Evolutionary conservation across 176 grass and related monocot genomes (phyloP).

Genomic region (Oryza glumipatula): DNA sequence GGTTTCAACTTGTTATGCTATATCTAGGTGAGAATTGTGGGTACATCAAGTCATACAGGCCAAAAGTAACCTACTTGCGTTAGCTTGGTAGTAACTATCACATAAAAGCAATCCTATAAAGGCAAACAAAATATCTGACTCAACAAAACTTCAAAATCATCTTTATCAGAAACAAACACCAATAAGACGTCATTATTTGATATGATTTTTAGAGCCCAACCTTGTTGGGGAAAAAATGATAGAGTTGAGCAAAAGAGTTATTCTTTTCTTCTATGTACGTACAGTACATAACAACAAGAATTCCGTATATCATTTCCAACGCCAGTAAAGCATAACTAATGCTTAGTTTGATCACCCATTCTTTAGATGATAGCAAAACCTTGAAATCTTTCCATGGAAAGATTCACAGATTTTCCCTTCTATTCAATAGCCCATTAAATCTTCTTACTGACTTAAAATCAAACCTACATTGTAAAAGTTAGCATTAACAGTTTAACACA

Average conservation of each 20-base stretch:
- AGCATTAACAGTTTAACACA: background rate
- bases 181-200: background rate
- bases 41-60: background rate
- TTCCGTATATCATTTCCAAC: conserved; percentile 17
- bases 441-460: conserved; percentile 2
- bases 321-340: background rate
- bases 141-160: background rate
- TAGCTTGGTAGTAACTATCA: background rate
- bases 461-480: background rate
- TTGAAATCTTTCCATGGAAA: conserved; percentile 7
- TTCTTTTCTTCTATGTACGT: background rate
- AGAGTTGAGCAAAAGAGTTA: background rate
- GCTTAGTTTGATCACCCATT: background rate
- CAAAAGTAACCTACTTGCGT: background rate
- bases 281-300: background rate
- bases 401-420: conserved; percentile 1
- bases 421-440: background rate
- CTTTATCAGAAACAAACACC: conserved; percentile 3
- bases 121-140: conserved; percentile 7
- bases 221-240: background rate
- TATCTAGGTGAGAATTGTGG: conserved; percentile 25
- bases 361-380: conserved; percentile 1
- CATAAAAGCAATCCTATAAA: conserved; percentile 15
- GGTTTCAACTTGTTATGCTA: conserved; percentile 12
- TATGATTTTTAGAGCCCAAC: conserved; percentile 12